phyloP scores from a whole-genome alignment of 176 grass and related monocot genomes.

The Thalia dealbata region DNA sequence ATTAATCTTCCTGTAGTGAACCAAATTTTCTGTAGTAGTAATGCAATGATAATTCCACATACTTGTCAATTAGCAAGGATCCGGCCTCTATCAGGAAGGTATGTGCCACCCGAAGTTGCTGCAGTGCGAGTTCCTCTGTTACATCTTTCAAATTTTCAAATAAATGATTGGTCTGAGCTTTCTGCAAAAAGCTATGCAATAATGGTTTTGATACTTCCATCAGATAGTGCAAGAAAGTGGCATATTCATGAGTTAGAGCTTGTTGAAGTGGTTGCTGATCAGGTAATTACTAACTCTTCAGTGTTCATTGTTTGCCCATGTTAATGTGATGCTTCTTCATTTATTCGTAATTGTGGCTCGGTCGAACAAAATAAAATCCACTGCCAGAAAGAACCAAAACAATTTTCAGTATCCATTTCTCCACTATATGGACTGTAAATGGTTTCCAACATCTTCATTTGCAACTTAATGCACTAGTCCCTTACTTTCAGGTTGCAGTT shows the following conservation, averaged over 20 bases:
- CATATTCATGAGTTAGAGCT: slow-evolving; percentile 16
- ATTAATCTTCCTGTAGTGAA: slow-evolving; percentile 28
- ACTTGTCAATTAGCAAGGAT: slow-evolving; percentile 27
- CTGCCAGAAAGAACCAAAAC: neutral
- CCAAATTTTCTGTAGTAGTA: slow-evolving; percentile 26
- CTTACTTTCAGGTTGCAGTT: slow-evolving; percentile 67
- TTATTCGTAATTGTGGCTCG: neutral
- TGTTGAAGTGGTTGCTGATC: slow-evolving; percentile 18
- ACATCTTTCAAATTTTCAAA: slow-evolving; percentile 21
- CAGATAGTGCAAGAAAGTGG: slow-evolving; percentile 17
- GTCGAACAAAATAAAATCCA: neutral
- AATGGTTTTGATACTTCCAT: slow-evolving; percentile 15
- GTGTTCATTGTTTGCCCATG: too few species aligned
- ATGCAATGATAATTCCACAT: slow-evolving; percentile 21
- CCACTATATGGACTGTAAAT: neutral
- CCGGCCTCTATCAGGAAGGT: slow-evolving; percentile 3
- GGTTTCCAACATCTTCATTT: neutral
- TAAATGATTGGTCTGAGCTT: slow-evolving; percentile 11
- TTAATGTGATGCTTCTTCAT: too few species aligned
- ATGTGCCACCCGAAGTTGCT: slow-evolving; percentile 26
- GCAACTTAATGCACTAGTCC: neutral
- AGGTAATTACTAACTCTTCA: neutral
- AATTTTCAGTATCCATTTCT: neutral
- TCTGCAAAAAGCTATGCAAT: slow-evolving; percentile 20
- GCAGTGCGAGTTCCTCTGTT: slow-evolving; percentile 20